Base-by-base conservation (phyloP, 2,329 filamentous ascomycete genomes). In the Penicillium sclerotigenum region DNA sequence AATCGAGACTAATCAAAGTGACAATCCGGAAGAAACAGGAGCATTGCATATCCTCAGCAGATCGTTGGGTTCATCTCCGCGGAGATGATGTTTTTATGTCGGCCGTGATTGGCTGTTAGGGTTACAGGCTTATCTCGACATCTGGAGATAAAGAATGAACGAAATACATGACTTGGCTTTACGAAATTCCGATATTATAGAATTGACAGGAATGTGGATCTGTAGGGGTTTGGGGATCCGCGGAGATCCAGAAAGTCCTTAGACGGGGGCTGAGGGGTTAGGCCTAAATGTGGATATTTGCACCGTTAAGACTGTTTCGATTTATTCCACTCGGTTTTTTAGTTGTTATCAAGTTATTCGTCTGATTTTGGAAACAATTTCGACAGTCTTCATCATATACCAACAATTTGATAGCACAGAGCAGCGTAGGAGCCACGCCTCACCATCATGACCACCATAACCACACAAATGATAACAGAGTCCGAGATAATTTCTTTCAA, bases 371-470 rank as follows among this genome's bases (percentile, higher is more conserved):
- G 9, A 28, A 41, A 9, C 5, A 16, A n/a, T 22, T 7, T 29
- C 24, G 2, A 29, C 14, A 0, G 24, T 13, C 2, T 8, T 13
- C 22, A 42, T 42, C 49, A 38, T 28, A 54, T 58, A 29, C 36
- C 31, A 29, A 29, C 14, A 13, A 10, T 24, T 47, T 34, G 5
- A 33, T 47, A 47, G 16, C 31, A 29, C 22, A 13, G 11, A 13
- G 4, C 20, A 47, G 24, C 29, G 18, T 49, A 22, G 2, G 11
- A 47, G 42, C 29, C 24, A 51, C 18, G 11, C 33, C 31, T 26
- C 40, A 56, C 11, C 28, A 71, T 72, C 29, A 72, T 72, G 71
- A 49, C 66, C 14, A 70, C 62, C 14, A 57, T 68, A 48, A 69
- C 65, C 16, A 67, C 65, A 33, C 57, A 60, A 42, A 54, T 57